A percentile compares a stretch with the other conserved stretches of the same genome.
Evolutionary conservation across 306 rosid species (phyloP).

Genomic region (Quercus robur): DNA sequence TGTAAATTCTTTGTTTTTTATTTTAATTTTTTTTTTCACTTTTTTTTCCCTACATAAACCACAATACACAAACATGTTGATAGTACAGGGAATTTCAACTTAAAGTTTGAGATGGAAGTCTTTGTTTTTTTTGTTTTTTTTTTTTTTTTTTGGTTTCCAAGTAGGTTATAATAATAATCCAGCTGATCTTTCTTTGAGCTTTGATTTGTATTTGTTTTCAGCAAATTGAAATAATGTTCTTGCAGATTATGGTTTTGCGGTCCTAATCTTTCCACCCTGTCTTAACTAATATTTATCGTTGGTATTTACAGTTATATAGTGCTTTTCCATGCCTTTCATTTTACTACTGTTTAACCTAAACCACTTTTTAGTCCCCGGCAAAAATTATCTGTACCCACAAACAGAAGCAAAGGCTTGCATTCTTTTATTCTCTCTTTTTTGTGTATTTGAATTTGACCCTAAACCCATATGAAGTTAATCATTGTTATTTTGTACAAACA

Average conservation of each 20-base stretch:
- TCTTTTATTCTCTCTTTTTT: neutral
- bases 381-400: neutral
- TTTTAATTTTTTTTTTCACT: neutral
- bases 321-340: conserved; percentile 9
- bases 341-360: neutral
- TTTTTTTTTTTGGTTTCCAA: neutral
- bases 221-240: conserved; percentile 46
- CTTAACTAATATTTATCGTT: conserved; percentile 22
- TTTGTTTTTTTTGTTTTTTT: neutral
- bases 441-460: neutral
- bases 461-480: conserved; percentile 2
- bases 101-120: conserved; percentile 44
- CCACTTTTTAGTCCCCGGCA: neutral
- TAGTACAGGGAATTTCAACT: conserved; percentile 60
- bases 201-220: conserved; percentile 37
- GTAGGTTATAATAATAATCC: conserved; percentile 8
- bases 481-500: conserved; percentile 6
- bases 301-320: conserved; percentile 22
- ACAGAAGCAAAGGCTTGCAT: neutral
- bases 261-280: conserved; percentile 35
- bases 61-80: conserved; percentile 57
- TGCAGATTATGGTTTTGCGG: conserved; percentile 27
- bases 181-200: neutral
- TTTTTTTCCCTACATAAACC: conserved; percentile 18
- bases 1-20: conserved; percentile 34